Base-by-base conservation (phyloP, 306 rosid species). In the Lithocarpus polystachyus region DNA sequence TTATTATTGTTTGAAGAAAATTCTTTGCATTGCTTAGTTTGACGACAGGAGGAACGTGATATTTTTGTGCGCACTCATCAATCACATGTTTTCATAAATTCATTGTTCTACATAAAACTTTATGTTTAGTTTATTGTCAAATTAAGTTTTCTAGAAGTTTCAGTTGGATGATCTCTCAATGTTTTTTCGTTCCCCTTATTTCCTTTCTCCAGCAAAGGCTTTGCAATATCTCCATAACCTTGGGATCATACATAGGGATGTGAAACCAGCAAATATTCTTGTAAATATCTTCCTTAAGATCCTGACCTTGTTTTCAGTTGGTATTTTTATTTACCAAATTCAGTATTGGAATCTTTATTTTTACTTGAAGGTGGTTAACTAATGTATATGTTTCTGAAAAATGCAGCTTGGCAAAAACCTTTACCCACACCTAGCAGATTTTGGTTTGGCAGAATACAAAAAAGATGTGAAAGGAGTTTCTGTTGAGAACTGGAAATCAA, bases 241-340 rank as follows among this genome's bases (percentile, higher is more conserved):
- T 17, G 99, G 97, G 90, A 88, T 94, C 79, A 81, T 94, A 55
- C 99, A 92, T 82, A 88, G 99, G 89, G 99, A 94, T 90, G 93
- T 94, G 84, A 94, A 94, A 89, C 97, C 99, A 56, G 93, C 92
- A 82, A 94, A 94, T 86, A 86, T 92, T 87, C 97, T 94, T 75
- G 98, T 94, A 90, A 85, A 51, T 70, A 73, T 75, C 89, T 84
- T 80, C 73, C 81, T 80, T 71, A 80, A 80, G 82, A 77, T 81
- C 17, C 1, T 71, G 22, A 17, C 85, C 65, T 72, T 75, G 10
- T 45, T 24, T 69, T 77, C 33, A 17, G 67, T 67, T 80, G 40
- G 48, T 26, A 24, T 60, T 37, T 37, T 15, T 57, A 54, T 80
- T 77, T 55, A 19, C n/a, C 48, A 51, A 70, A 24, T 14, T 51